A percentile compares a stretch with the other conserved stretches of the same genome.
phyloP scores from a whole-genome alignment of 148 eudicot genomes.

The Suaeda aralocaspica region DNA sequence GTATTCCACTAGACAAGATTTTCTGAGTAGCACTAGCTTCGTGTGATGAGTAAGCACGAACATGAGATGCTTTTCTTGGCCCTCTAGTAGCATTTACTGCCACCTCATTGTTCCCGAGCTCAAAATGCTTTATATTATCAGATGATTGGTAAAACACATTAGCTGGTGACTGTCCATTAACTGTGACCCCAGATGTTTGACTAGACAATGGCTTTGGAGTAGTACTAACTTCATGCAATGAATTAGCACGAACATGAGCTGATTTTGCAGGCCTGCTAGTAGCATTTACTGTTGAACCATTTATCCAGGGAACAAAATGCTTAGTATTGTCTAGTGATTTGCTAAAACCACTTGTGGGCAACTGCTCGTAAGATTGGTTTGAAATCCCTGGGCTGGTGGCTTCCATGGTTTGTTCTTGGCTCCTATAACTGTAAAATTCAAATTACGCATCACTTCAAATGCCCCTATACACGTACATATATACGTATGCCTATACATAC shows the following conservation, averaged over 20 bases:
- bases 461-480: neutral
- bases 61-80: conserved; percentile 49
- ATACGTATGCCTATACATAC: neutral
- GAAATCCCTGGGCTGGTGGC: conserved; percentile 11
- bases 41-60: conserved; percentile 58
- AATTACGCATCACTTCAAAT: conserved; percentile 1
- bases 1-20: conserved; percentile 26
- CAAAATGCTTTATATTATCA: conserved; percentile 46
- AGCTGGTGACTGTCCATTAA: conserved; percentile 27
- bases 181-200: conserved; percentile 24
- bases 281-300: conserved; percentile 34
- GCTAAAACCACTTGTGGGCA: conserved; percentile 29
- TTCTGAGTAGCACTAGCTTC: conserved; percentile 43
- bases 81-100: conserved; percentile 38
- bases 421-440: conserved; percentile 20
- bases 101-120: conserved; percentile 39
- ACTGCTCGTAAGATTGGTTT: conserved; percentile 21
- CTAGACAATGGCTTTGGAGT: conserved; percentile 34
- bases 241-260: conserved; percentile 51
- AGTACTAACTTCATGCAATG: conserved; percentile 50
- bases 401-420: conserved; percentile 17
- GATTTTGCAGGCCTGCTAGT: conserved; percentile 47
- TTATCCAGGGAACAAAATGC: conserved; percentile 45
- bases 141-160: conserved; percentile 36
- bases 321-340: conserved; percentile 42